Percentiles rank a stretch among this genome's conserved stretches.
Conservation (phyloP, 108 stramenopile species). For the Licmophora abbreviata region DNA sequence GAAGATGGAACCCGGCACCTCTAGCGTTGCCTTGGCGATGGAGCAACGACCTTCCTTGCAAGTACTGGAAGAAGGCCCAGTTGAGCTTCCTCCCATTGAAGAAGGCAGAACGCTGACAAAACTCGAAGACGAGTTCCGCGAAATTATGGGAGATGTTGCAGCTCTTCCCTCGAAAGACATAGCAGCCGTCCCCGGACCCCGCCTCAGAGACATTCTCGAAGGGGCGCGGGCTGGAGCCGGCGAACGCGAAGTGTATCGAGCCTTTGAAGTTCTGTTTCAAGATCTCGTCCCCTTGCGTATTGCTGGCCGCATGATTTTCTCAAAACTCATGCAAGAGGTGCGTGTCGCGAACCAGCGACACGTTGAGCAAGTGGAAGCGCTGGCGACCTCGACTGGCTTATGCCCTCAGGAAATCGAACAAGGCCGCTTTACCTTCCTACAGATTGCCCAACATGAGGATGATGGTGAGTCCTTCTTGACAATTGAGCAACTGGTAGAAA, state of each 20-base stretch:
- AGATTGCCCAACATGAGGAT: conserved; percentile 8
- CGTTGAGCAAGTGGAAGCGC: conserved; percentile 17
- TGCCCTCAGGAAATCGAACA: conserved; percentile 3
- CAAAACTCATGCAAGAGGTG: conserved; percentile 39
- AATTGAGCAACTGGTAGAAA: conserved; percentile 13
- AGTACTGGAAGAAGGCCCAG: background rate
- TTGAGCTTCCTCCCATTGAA: background rate
- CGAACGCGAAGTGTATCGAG: conserved; percentile 55
- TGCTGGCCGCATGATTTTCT: conserved; percentile 56
- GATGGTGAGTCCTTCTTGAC: conserved; percentile 14
- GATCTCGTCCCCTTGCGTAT: conserved; percentile 68
- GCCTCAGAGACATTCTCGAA: conserved; percentile 43
- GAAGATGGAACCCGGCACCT: no score
- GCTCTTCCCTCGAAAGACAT: conserved; percentile 22
- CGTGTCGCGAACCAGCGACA: conserved; percentile 26
- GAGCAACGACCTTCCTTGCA: no score
- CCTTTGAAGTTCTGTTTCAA: conserved; percentile 76
- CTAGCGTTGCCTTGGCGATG: no score
- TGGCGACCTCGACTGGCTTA: conserved; percentile 23
- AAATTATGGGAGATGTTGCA: conserved; percentile 25
- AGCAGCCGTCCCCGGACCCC: conserved; percentile 19
- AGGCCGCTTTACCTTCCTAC: conserved; percentile 6
- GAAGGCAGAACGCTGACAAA: conserved; percentile 11
- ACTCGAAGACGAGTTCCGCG: conserved; percentile 38
- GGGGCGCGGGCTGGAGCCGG: conserved; percentile 56